Conservation (phyloP, 2,329 filamentous ascomycete species). For the Emericellopsis atlantica region DNA sequence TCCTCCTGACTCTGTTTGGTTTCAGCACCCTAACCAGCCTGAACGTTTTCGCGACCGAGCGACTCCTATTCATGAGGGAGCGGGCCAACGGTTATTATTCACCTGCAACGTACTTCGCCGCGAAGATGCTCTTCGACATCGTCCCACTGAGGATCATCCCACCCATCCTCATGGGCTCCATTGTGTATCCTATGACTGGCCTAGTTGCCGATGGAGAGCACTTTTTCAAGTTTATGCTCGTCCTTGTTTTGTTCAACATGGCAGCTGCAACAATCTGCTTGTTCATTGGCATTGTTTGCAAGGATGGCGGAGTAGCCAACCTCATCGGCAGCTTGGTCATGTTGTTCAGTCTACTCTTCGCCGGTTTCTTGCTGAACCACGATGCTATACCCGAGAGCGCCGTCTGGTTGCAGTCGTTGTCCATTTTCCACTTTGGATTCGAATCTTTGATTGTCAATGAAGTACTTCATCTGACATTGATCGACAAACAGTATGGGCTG, state of each 20-base stretch:
- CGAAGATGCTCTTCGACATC: slow-evolving; percentile 98
- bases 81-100: slow-evolving; percentile 94
- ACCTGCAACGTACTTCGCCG: slow-evolving; percentile 83
- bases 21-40: slow-evolving; percentile 93
- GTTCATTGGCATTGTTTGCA: slow-evolving; percentile 92
- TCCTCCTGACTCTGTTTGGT: slow-evolving; percentile 86
- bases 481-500: slow-evolving; percentile 90
- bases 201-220: slow-evolving; percentile 69
- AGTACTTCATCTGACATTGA: slow-evolving; percentile 75
- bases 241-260: slow-evolving; percentile 90
- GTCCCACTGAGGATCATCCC: slow-evolving; percentile 88
- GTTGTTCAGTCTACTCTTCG: slow-evolving; percentile 93
- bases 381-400: slow-evolving; percentile 79
- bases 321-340: slow-evolving; percentile 90
- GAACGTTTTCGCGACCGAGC: slow-evolving; percentile 84
- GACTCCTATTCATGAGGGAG: slow-evolving; percentile 83
- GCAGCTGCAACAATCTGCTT: slow-evolving; percentile 88
- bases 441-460: slow-evolving; percentile 96
- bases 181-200: slow-evolving; percentile 97
- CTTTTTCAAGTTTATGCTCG: slow-evolving; percentile 84
- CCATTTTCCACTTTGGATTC: slow-evolving; percentile 97
- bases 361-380: slow-evolving; percentile 86
- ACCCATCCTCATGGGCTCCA: slow-evolving; percentile 87
- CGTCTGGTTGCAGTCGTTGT: slow-evolving; percentile 82
- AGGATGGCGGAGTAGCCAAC: slow-evolving; percentile 82